Base-by-base conservation (phyloP, 768 basidiomycete species). In the Boletus bicolor region DNA sequence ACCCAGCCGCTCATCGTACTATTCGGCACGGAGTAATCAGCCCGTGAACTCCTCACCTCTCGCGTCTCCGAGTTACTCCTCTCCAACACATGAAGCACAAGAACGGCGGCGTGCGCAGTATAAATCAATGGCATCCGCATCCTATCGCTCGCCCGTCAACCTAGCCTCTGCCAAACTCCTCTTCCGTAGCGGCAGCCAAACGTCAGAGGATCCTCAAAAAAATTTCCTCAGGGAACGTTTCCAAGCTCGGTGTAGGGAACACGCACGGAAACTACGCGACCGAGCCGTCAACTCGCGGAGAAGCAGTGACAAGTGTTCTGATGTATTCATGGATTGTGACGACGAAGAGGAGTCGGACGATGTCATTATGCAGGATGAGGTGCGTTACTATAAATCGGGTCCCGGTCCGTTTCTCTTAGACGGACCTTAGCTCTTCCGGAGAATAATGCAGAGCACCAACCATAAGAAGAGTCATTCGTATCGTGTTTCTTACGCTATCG, bases 331-430 rank as follows among this genome's bases (percentile, higher is more conserved):
- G 75, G 81, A 80, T 8, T 76, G 78, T 45, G 84, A 74, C 14
- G 74, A 81, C 7, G 82, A 81, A 14, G 82, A 82, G 10, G 83
- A 84, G 58, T 81, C 81, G 35, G 85, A 85, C 19, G 83, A 83
- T 14, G 72, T 61, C 38, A 66, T 85, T 28, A 78, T 88, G 77
- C 77, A 84, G 55, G 85, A 87, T 55, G 85, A 87, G 75, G 86
- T 53, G 75, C 53, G 53, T 60, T 45, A 39, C 35, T 9, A 37
- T 36, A 1, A 44, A 38, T 35, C 56, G 30, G 46, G 30, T 38
- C 12, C 54, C 44, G 34, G 44, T 38, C 28, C 21, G 21, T 54
- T 50, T 45, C 51, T 44, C 54, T 67, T n/a, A 65, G 39, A 56
- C 12, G n/a, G 34, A 34, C 10, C 51, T 2, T 54, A 90, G 88